A percentile compares a stretch with the other conserved stretches of the same genome.
phyloP scores from a whole-genome alignment of 139 green algal genomes.

The Pleodorina starrii region DNA sequence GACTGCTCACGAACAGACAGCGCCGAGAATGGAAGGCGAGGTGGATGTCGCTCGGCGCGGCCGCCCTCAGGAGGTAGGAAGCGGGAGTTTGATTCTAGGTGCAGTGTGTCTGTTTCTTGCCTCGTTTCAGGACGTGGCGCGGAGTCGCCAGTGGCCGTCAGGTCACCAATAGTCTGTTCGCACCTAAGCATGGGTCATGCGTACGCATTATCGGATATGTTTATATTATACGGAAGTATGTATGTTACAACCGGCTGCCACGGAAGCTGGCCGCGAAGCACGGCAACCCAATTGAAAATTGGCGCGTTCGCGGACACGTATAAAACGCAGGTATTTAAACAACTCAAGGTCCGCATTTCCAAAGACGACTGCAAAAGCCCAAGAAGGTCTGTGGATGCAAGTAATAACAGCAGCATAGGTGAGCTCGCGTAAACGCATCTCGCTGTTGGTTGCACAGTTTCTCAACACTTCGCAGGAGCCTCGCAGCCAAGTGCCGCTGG shows the following conservation, averaged over 20 bases:
- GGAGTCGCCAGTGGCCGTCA: background rate
- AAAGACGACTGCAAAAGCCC: constrained; percentile 7
- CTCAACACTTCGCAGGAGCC: too few species aligned
- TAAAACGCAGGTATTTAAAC: background rate
- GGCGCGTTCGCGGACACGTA: background rate
- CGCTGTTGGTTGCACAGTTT: too few species aligned
- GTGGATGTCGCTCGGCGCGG: background rate
- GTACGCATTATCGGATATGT: background rate
- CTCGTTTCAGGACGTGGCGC: background rate
- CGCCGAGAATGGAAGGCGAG: constrained; percentile 2
- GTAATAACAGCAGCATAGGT: constrained; percentile 9
- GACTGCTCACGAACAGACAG: too few species aligned
- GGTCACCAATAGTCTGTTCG: background rate
- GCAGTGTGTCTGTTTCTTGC: background rate
- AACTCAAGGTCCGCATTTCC: background rate
- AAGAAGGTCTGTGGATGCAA: constrained; percentile 17
- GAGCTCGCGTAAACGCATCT: constrained; percentile 12
- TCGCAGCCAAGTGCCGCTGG: too few species aligned
- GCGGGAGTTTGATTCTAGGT: too few species aligned
- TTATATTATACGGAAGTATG: too few species aligned
- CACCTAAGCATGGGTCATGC: background rate
- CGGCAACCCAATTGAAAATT: background rate
- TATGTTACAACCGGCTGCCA: too few species aligned
- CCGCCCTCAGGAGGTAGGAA: constrained; percentile 7
- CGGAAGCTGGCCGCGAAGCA: too few species aligned